Evolutionary conservation across 176 grass and related monocot species (phyloP), one percentile per base, ranked within the genome.

Genomic region (Oryza officinalis): DNA sequence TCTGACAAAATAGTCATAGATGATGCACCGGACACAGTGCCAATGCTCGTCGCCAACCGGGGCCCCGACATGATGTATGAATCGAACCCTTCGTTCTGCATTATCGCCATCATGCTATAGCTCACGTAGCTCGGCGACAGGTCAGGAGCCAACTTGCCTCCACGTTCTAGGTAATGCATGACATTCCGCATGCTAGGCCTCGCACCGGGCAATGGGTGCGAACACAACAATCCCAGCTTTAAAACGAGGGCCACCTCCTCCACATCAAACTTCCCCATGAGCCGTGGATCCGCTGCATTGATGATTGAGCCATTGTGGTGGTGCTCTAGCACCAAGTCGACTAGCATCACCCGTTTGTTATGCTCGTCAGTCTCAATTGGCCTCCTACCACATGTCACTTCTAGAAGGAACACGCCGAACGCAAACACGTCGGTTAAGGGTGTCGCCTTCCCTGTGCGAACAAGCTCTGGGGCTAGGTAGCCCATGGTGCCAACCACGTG

Each of bases 191-290:
- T 82, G 69, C 28, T 49, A 9, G 86, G 90, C 49, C 90, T 68
- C 1, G 33, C 5, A 15, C 3, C n/a, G 0, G 86, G 77, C 0
- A 33, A 30, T 0, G 89, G 81, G 43, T 91, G 85, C 1, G 72
- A 33, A 14, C 89, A 91, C 57, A 81, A 13, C 64, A 91, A 17
- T 0, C 89, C 89, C 5, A 91, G 45, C 15, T 85, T 88, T 5
- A 91, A 72, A 78, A 82, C 71, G 1, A 81, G 52, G 10, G 72
- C 40, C 3, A 8, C 44, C 10, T 91, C 89, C 22, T 87, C 10
- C 1, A 0, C 9, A 0, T 71, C 43, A 2, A 38, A 81, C 20
- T 72, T 46, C 0, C 71, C 77, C 28, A 9, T 9, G 5, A 91
- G 71, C 6, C 64, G 54, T 0, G 76, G 71, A 67, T 91, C 89